phyloP scores from a whole-genome alignment of 352 stramenopile species.

The Phytophthora tentaculata region DNA sequence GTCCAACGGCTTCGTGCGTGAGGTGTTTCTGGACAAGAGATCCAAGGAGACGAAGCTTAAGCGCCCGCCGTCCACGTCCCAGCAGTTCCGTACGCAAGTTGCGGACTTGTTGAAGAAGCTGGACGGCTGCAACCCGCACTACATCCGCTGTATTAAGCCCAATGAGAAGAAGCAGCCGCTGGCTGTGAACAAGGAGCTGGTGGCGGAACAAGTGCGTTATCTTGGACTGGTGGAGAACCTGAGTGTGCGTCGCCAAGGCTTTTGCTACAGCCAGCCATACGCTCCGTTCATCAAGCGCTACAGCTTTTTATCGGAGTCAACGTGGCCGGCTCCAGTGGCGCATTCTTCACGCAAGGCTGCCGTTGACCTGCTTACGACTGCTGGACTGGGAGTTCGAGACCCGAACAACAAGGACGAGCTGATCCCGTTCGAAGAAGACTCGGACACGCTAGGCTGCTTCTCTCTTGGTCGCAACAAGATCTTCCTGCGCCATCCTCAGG shows the following conservation, averaged over 20 bases:
- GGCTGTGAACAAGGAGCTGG: constrained; percentile 66
- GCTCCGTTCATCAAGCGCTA: constrained; percentile 85
- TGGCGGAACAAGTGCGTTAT: constrained; percentile 82
- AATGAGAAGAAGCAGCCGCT: constrained; percentile 90
- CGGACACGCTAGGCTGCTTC: constrained; percentile 75
- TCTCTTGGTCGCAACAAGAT: constrained; percentile 89
- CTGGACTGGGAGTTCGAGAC: constrained; percentile 63
- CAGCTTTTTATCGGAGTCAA: constrained; percentile 83
- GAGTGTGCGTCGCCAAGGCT: constrained; percentile 84
- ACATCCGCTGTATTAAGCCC: constrained; percentile 92
- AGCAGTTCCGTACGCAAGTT: constrained; percentile 86
- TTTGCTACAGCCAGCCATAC: constrained; percentile 87
- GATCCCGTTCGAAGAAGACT: constrained; percentile 81
- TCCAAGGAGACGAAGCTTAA: constrained; percentile 85
- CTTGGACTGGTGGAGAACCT: constrained; percentile 85
- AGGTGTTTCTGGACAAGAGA: constrained; percentile 84
- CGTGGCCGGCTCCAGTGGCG: constrained; percentile 66
- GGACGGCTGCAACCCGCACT: constrained; percentile 89
- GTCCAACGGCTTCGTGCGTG: constrained; percentile 72
- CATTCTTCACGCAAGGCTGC: constrained; percentile 79
- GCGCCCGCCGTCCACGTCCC: constrained; percentile 81
- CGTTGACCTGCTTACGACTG: constrained; percentile 73
- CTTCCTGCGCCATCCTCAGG: constrained; percentile 90
- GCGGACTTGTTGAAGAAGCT: constrained; percentile 83
- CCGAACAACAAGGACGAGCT: constrained; percentile 49